phyloP scores from a whole-genome alignment of 1,284 basidiomycete species.

The Meripilus lineatus region DNA sequence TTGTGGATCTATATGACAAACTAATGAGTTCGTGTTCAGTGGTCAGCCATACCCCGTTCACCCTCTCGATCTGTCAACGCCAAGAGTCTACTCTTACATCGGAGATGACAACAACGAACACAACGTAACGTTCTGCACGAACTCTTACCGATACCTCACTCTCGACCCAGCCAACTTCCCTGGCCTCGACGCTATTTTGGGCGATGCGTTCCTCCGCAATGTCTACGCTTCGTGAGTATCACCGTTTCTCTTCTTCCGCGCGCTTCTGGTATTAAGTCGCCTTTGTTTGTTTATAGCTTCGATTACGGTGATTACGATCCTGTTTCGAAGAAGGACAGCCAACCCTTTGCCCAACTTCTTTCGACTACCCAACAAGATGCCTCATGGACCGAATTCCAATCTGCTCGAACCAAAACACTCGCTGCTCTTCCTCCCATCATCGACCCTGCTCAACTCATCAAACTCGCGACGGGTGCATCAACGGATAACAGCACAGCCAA shows the following conservation, averaged over 20 bases:
- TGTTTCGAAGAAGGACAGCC: no score
- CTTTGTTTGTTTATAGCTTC: constrained; percentile 20
- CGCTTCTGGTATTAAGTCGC: not conserved
- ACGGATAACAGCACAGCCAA: not conserved
- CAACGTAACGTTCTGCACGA: constrained; percentile 17
- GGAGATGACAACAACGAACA: constrained; percentile 4
- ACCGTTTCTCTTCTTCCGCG: no score
- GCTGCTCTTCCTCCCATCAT: not conserved
- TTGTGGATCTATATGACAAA: constrained; percentile 6
- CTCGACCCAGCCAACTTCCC: constrained; percentile 13
- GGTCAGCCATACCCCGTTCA: constrained; percentile 18
- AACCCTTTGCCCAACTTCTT: not conserved
- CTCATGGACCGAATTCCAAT: not conserved
- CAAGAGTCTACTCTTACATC: not conserved
- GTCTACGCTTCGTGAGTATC: constrained; percentile 33
- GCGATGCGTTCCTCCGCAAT: constrained; percentile 36
- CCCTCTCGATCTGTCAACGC: constrained; percentile 21
- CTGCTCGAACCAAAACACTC: not conserved
- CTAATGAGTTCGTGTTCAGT: no score
- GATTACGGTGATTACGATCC: constrained; percentile 31
- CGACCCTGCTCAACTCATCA: not conserved
- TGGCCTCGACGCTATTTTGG: constrained; percentile 32
- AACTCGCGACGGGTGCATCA: not conserved
- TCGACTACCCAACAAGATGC: not conserved
- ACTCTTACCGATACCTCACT: constrained; percentile 15